These are phyloP conservation scores for Zostera marina DNA, from an alignment of 116 monocot species.

Conservation along the genomic window DNA sequence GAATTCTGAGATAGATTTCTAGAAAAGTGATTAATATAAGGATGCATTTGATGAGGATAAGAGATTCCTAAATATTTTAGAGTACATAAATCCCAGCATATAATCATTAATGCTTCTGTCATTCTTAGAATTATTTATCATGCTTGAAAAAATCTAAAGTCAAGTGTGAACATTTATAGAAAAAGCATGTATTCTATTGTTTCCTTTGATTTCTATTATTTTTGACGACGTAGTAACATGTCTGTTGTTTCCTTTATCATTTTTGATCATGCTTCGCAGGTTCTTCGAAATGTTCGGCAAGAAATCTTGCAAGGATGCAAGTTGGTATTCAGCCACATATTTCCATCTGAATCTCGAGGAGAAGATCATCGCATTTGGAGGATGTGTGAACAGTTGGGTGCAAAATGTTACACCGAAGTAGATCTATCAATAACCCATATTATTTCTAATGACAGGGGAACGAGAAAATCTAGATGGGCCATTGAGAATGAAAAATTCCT, in stretches of 20 bases:
- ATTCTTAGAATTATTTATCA: too few species aligned
- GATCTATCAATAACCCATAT: conserved; percentile 59
- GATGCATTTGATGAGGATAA: too few species aligned
- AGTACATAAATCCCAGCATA: too few species aligned
- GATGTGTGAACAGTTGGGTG: conserved; percentile 58
- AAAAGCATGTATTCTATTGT: background rate
- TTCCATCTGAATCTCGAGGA: conserved; percentile 20
- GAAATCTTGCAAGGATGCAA: conserved; percentile 60
- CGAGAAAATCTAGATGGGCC: conserved; percentile 73
- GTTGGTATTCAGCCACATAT: conserved; percentile 63
- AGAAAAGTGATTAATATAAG: too few species aligned
- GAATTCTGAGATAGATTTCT: too few species aligned
- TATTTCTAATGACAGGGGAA: conserved; percentile 35
- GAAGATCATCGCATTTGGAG: conserved; percentile 67
- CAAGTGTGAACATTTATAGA: too few species aligned
- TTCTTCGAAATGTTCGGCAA: conserved; percentile 25
- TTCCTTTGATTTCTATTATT: background rate
- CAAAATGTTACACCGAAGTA: conserved; percentile 37
- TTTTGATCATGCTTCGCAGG: conserved; percentile 12
- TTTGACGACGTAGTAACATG: background rate
- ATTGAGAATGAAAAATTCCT: conserved; percentile 50
- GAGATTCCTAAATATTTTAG: too few species aligned
- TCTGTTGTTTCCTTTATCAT: background rate
- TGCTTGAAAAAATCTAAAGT: too few species aligned
- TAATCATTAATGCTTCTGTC: too few species aligned